phyloP scores from a whole-genome alignment of 2,329 filamentous ascomycete species.

The Elsinoe ampelina region DNA sequence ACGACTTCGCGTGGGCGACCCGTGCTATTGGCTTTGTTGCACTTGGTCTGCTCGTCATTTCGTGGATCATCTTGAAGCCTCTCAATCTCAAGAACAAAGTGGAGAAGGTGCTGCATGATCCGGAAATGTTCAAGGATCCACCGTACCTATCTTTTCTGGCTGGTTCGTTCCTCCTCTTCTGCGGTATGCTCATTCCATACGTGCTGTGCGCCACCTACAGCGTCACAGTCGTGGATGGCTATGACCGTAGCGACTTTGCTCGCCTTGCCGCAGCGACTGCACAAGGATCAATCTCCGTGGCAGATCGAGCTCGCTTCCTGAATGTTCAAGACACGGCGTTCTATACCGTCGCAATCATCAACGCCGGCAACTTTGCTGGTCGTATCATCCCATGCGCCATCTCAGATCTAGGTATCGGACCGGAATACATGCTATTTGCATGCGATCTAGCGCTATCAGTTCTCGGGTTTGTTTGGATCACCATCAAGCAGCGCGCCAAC shows the following conservation, averaged over 20 bases:
- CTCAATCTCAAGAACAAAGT: slow-evolving; percentile 8
- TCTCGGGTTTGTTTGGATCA: slow-evolving; percentile 28
- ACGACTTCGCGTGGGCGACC: slow-evolving; percentile 57
- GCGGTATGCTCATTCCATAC: slow-evolving; percentile 40
- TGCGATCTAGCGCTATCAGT: slow-evolving; percentile 28
- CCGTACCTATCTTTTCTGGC: slow-evolving; percentile 38
- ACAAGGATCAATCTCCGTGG: not conserved
- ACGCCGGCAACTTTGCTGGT: slow-evolving; percentile 52
- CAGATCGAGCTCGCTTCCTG: not conserved
- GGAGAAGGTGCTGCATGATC: slow-evolving; percentile 38
- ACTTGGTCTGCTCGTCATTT: slow-evolving; percentile 32
- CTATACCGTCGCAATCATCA: slow-evolving; percentile 61
- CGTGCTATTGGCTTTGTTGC: slow-evolving; percentile 52
- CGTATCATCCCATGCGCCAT: slow-evolving; percentile 51
- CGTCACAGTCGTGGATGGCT: slow-evolving; percentile 39
- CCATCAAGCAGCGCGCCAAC: slow-evolving; percentile 18
- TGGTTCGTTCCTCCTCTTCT: slow-evolving; percentile 42
- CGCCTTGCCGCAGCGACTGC: not conserved
- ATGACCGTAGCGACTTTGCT: slow-evolving; percentile 28
- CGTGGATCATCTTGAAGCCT: slow-evolving; percentile 7
- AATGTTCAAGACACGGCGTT: slow-evolving; percentile 40
- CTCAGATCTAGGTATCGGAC: slow-evolving; percentile 47
- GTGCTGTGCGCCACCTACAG: slow-evolving; percentile 55
- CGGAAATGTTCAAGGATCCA: slow-evolving; percentile 35
- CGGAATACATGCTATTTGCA: slow-evolving; percentile 45